phyloP scores from a whole-genome alignment of 805 yeast genomes.

The Myxozyma lipomycoides region DNA sequence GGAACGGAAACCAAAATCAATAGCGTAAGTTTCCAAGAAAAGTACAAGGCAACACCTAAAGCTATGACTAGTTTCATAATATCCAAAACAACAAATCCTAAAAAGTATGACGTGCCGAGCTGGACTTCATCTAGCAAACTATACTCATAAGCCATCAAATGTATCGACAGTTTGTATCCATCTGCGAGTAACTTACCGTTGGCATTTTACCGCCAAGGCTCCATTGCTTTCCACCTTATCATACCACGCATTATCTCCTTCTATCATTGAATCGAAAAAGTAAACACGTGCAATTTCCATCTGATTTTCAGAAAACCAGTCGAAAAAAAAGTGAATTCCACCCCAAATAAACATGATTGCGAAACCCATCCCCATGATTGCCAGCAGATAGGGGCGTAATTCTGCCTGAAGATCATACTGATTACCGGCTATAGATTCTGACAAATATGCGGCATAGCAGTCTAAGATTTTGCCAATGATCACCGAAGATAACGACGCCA shows the following conservation, averaged over 20 bases:
- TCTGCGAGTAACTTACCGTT: constrained; percentile 9
- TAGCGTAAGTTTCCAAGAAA: constrained; percentile 82
- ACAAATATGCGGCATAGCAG: constrained; percentile 2
- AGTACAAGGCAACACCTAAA: constrained; percentile 60
- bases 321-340: constrained; percentile 5
- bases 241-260: constrained; percentile 13
- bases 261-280: constrained; percentile 10
- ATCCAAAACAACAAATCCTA: constrained; percentile 7
- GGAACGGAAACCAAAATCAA: constrained; percentile 76
- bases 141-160: background rate
- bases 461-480: constrained; percentile 15
- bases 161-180: background rate
- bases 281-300: constrained; percentile 10
- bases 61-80: constrained; percentile 5
- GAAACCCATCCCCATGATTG: constrained; percentile 5
- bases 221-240: constrained; percentile 21
- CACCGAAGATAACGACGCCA: constrained; percentile 12
- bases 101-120: constrained; percentile 13
- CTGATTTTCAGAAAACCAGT: constrained; percentile 22
- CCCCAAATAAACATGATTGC: constrained; percentile 18
- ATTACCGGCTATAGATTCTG: background rate
- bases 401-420: constrained; percentile 2
- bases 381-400: constrained; percentile 12
- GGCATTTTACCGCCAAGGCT: constrained; percentile 15
- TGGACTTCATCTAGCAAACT: constrained; percentile 21